Evolutionary conservation across 2,329 filamentous ascomycete genomes (phyloP), one percentile per base, ranked within the genome.

Genomic region (Claviceps digitariae): DNA sequence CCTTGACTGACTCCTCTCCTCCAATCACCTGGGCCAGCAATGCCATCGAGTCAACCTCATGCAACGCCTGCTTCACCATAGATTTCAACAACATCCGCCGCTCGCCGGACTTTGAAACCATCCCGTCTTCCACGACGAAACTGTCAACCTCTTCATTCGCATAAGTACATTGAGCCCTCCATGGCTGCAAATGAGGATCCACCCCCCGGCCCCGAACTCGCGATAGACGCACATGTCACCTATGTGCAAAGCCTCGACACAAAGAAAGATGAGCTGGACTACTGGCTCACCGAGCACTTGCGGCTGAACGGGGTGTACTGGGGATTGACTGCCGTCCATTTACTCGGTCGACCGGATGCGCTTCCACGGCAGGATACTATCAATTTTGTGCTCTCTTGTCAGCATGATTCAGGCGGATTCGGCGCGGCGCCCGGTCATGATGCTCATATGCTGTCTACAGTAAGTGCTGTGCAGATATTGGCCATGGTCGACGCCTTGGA

Each of bases 261-360:
- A 59, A 84, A 86, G 66, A 90, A 87, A 72, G 90, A 97, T 75
- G 88, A 96, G 70, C 83, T 95, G 62, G 90, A 96, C 69, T 98
- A 97, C 74, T 96, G 91, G 86, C 77, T 97, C 66, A 98, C 93
- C 15, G 91, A 98, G 70, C 93, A 98, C 67, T 77, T 98, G 60
- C 89, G 93, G 56, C 79, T 98, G 54, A 96, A 93, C 67, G 93
- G 93, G 46, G 80, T 98, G 48, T 98, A 98, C 70, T 98, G 93
- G 93, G 93, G 93, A 15, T 72, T 98, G 54, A 93, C 84, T 7
- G 86, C 91, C 7, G 78, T 97, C 43, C 86, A 95, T 73, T 77
- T 97, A 29, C 81, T 98, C 55, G 81, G 83, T 49, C 84, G 79
- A 53, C 88, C 90, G 1, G 82, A 94, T 57, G 89, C 86, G 3